Percentiles rank a stretch among this genome's conserved stretches.
Evolutionary conservation across 345 rosid species (phyloP).

Genomic region (Cardamine occulta): DNA sequence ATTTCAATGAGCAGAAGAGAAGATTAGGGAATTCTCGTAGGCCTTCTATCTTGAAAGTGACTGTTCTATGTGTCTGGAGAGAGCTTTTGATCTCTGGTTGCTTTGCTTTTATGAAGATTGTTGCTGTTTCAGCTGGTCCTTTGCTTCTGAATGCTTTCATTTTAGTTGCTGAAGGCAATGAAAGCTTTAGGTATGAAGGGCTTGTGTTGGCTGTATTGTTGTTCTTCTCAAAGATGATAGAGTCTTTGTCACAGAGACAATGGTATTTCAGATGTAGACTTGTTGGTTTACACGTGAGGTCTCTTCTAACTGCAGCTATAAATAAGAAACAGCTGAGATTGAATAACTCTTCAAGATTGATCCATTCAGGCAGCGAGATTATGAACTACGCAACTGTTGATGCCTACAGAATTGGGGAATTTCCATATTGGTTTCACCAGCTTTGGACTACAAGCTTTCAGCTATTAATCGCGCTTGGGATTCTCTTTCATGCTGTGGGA

Average conservation of each 20-base stretch:
- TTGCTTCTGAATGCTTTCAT: constrained; percentile 86
- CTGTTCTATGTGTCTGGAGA: constrained; percentile 62
- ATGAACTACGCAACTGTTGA: constrained; percentile 93
- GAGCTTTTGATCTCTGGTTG: constrained; percentile 77
- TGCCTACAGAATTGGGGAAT: constrained; percentile 93
- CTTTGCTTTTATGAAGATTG: constrained; percentile 78
- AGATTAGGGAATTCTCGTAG: constrained; percentile 46
- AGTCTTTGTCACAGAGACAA: constrained; percentile 89
- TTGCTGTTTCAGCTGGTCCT: constrained; percentile 83
- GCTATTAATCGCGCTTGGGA: constrained; percentile 70
- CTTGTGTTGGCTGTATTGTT: constrained; percentile 64
- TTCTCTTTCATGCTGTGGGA: constrained; percentile 84
- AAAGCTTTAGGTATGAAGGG: constrained; percentile 71
- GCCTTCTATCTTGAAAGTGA: constrained; percentile 63
- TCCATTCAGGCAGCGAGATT: constrained; percentile 88
- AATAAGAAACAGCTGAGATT: constrained; percentile 82
- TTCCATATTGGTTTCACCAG: constrained; percentile 96
- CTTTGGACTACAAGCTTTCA: constrained; percentile 91
- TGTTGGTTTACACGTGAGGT: constrained; percentile 76
- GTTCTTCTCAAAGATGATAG: constrained; percentile 64
- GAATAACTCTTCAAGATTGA: constrained; percentile 71
- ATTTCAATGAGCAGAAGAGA: constrained; percentile 55
- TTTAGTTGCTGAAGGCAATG: constrained; percentile 82
- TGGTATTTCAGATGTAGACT: constrained; percentile 89
- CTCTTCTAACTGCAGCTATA: constrained; percentile 78